Conservation (phyloP, 331 rosid genomes). For the Saraca asoca region DNA sequence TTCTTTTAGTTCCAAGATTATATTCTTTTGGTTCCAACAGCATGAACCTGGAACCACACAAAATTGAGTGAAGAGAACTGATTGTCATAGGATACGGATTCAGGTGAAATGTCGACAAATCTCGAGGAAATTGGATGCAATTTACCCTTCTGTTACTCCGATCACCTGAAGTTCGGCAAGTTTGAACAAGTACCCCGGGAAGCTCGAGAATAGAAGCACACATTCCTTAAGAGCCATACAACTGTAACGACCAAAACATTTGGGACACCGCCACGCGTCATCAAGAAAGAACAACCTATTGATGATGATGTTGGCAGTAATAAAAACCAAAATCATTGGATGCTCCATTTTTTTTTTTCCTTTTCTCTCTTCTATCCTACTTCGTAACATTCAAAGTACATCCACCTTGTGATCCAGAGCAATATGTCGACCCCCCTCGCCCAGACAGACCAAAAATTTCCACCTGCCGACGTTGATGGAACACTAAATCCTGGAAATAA, state of each 20-base stretch:
- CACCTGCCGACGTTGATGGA: slow-evolving; percentile 41
- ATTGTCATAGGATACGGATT: too few relatives aligned
- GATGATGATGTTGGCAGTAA: slow-evolving; percentile 21
- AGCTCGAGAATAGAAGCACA: slow-evolving; percentile 31
- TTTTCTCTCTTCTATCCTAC: slow-evolving; percentile 9
- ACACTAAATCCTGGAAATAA: slow-evolving; percentile 44
- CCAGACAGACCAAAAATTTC: slow-evolving; percentile 42
- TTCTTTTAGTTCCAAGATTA: too few relatives aligned
- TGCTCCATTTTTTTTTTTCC: slow-evolving; percentile 11
- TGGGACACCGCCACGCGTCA: slow-evolving; percentile 40
- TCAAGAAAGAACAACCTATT: background rate
- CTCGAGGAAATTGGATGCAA: too few relatives aligned
- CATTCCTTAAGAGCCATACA: slow-evolving; percentile 13
- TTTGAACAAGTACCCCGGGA: slow-evolving; percentile 28
- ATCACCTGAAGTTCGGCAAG: slow-evolving; percentile 6
- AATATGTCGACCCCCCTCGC: slow-evolving; percentile 34
- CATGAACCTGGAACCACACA: too few relatives aligned
- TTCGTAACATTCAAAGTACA: too few relatives aligned
- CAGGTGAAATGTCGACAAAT: too few relatives aligned
- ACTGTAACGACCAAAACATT: slow-evolving; percentile 28
- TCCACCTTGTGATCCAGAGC: too few relatives aligned
- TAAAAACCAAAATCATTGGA: slow-evolving; percentile 25
- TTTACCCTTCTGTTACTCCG: background rate
- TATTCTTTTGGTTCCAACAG: too few relatives aligned
- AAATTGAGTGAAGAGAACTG: too few relatives aligned